Percentiles rank a stretch among this genome's conserved stretches.
These are phyloP conservation scores for Orbilia oligospora DNA, from an alignment of 2,329 filamentous ascomycete species.

Conservation along the genomic window DNA sequence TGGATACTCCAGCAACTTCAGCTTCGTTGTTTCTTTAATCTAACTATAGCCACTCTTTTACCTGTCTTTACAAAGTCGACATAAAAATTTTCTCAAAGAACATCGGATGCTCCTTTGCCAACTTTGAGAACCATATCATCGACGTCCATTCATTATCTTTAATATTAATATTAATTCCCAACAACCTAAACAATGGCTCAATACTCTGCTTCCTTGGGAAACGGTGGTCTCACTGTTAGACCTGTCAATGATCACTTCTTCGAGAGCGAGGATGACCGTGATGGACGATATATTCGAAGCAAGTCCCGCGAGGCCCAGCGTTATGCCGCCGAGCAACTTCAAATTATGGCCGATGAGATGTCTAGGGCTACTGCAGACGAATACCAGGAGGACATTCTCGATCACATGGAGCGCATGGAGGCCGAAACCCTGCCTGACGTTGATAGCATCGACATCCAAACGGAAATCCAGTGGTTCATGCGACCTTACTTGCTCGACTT, in stretches of 20 bases:
- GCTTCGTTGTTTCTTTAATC: conserved; percentile 44
- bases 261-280: conserved; percentile 37
- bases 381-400: conserved; percentile 93
- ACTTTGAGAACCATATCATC: conserved; percentile 51
- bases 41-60: conserved; percentile 59
- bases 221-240: conserved; percentile 48
- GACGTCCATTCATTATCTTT: conserved; percentile 66
- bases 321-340: conserved; percentile 79
- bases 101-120: conserved; percentile 33
- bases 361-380: conserved; percentile 87
- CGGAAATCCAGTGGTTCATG: conserved; percentile 99
- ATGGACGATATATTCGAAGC: conserved; percentile 35
- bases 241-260: conserved; percentile 58
- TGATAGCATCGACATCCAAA: conserved; percentile 98
- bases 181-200: conserved; percentile 65
- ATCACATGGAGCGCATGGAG: conserved; percentile 97
- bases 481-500: conserved; percentile 98
- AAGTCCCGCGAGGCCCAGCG: conserved; percentile 53
- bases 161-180: conserved; percentile 67
- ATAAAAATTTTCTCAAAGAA: conserved; percentile 9
- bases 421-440: conserved; percentile 93
- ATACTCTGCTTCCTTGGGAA: conserved; percentile 64
- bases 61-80: conserved; percentile 43
- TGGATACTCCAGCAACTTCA: conserved; percentile 36
- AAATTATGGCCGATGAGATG: conserved; percentile 88